Evolutionary conservation across 2,329 filamentous ascomycete genomes (phyloP), one percentile per base, ranked within the genome.

Genomic region (Alternaria triticimaculans): DNA sequence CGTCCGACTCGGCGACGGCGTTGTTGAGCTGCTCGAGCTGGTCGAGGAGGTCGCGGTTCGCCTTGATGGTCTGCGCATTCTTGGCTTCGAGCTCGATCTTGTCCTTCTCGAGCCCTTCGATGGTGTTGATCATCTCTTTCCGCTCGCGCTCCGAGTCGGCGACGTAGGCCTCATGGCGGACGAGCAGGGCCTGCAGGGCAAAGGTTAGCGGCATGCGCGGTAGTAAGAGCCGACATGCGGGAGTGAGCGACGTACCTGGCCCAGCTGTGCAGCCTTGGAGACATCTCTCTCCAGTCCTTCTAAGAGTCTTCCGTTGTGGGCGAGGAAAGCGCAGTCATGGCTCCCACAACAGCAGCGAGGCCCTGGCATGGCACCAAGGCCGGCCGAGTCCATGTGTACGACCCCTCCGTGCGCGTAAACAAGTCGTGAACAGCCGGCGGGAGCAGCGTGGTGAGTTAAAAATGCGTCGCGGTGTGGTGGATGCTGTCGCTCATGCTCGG

Each of bases 151-250:
- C 94, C 63, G 94, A 93, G 80, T 97, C 93, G 71, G 90, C 90
- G 86, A 97, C 95, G 81, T 97, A 97, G 63, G 92, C 89, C 84
- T 98, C 94, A 87, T 99, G 94, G 74, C 95, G 91, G 68, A 91
- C 89, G 45, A 99, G 88, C 60, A 99, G 86, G 64, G 94, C 94
- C 96, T 98, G 89, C 87, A 84, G 81, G 88, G 72, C 64, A 67
- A 74, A 92, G 57, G 89, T 96, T 82, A 96, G 91, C 83, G 86
- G 86, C 70, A 85, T 63, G 76, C 73, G 58, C 68, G 69, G 25
- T 70, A 66, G 41, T 61, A 50, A 64, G 65, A 61, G 64, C 60
- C 60, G 56, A 23, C 20, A 21, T 11, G n/a, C 56, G 48, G 60
- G 61, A 46, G 56, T 60, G 62, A 61, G 49, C 8, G 49, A 63